Base-by-base conservation (phyloP, 2,329 filamentous ascomycete genomes). In the Macrophomina tecta region DNA sequence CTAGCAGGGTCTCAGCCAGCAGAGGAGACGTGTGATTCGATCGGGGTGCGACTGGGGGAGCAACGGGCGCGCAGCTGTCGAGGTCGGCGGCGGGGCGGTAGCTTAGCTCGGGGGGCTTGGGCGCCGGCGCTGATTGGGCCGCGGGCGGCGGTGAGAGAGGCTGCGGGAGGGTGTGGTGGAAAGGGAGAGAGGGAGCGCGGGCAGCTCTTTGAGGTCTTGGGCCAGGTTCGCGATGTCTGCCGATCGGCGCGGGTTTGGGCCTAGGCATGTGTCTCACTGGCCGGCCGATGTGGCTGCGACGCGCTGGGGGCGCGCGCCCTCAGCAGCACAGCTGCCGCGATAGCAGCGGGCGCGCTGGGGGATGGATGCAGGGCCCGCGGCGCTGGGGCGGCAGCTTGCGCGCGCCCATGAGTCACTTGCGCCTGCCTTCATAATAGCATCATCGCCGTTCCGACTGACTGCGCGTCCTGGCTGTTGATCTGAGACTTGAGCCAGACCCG, bases 21-120 rank as follows among this genome's bases (percentile, higher is more conserved):
- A n/a, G 70, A 64, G 61, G 38, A 68, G 70, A 70, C 32, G 76
- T 79, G 77, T 79, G 77, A 79, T 73, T 68, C 69, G 71, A 67
- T 60, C 68, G 66, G 48, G 63, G 60, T 66, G 68, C 64, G 36
- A 68, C 65, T 64, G 68, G 42, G 58, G 42, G 11, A 9, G 42
- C 36, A 62, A 68, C 65, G 68, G 67, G 36, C 52, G 63, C 64
- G 58, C 58, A 62, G 58, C 46, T 51, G 60, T 52, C 60, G 32
- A 69, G 69, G 64, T 67, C 69, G 46, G 38, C 56, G 56, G 68
- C 68, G 62, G 69, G 56, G 56, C 63, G 68, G 63, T 45, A 45
- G 42, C 42, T 45, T 45, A 45, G 42, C 42, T 45, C 42, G 42
- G 46, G 36, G 18, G 53, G 23, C 14, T 48, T 34, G 53, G 73